Conservation (phyloP, 1,284 basidiomycete genomes). For the Papiliotrema laurentii region DNA sequence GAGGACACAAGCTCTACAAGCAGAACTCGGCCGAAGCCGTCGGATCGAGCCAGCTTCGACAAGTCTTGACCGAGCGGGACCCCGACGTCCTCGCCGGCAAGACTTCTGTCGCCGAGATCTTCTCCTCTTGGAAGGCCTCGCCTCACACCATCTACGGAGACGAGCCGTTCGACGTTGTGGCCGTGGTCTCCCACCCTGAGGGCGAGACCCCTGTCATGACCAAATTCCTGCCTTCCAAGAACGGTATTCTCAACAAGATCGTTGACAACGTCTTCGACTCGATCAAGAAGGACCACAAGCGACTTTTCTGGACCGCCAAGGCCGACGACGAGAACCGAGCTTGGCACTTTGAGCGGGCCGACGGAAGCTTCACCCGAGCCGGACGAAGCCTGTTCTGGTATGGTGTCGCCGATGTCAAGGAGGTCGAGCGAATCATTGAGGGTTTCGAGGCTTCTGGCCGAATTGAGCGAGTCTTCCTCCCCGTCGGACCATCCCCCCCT, state of each 20-base stretch:
- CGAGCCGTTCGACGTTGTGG: conserved; percentile 92
- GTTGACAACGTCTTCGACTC: conserved; percentile 96
- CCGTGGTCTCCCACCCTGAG: conserved; percentile 86
- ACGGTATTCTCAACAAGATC: conserved; percentile 88
- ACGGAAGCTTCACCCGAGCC: conserved; percentile 93
- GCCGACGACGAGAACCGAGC: conserved; percentile 91
- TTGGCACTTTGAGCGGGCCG: conserved; percentile 98
- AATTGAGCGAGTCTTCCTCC: conserved; percentile 82
- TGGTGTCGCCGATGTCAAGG: conserved; percentile 83
- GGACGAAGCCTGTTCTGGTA: conserved; percentile 95
- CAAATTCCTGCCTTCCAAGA: conserved; percentile 82
- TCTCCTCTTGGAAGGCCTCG: conserved; percentile 70
- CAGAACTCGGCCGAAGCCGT: conserved; percentile 74
- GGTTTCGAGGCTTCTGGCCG: conserved; percentile 79
- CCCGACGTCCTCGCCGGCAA: conserved; percentile 80
- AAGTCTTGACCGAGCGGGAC: conserved; percentile 90
- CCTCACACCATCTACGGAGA: conserved; percentile 97
- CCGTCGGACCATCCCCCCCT: conserved; percentile 76
- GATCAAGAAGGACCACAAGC: conserved; percentile 90
- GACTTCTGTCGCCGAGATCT: conserved; percentile 83
- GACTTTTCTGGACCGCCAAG: conserved; percentile 93
- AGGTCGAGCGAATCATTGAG: conserved; percentile 82
- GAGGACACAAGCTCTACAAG: conserved; percentile 97
- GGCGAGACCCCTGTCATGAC: conserved; percentile 88
- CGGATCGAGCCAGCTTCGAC: conserved; percentile 87